Base-by-base conservation (phyloP, 768 basidiomycete species). In the Mrakia frigida region DNA sequence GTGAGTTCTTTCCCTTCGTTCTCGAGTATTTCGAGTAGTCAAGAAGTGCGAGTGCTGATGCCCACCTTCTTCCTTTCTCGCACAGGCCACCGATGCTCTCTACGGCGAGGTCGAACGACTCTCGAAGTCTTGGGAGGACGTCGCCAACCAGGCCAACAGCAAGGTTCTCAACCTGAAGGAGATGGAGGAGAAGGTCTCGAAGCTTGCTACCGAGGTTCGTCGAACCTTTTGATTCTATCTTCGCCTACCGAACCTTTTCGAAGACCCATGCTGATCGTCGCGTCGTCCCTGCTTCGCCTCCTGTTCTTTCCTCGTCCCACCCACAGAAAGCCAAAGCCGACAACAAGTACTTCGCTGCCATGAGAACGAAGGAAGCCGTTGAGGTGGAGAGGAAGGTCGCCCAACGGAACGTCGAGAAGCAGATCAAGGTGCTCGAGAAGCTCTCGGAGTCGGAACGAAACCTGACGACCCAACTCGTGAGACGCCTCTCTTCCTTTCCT, bases 311-410 rank as follows among this genome's bases (percentile, higher is more conserved):
- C 10, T 43, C 43, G 28, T 67, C n/a, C 28, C 7, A 18, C 37
- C 31, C 2, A 43, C 83, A 98, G 93, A 93, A 92, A 90, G 92
- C 93, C 13, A 98, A 96, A 84, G 89, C 92, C 23, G 95, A 98
- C 77, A 96, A 94, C 85, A 98, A 95, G 83, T 98, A 89, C 82
- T 98, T 90, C 81, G 88, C 92, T 25, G 90, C 90, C 3, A 92
- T 96, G 90, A 89, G 94, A 41, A 90, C 91, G 75, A 94, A 91
- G 83, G 94, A 97, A 77, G 89, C 92, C 25, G 84, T 90, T 3
- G 92, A 94, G 43, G 85, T 85, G 1, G 92, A 94, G 81, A 87
- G 89, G 65, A 92, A 92, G 83, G 88, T 85, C 43, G 83, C 89
- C 46, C 81, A 85, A 25, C 87, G 89, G 69, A 86, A 85, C 41